Conservation (phyloP, 331 rosid genomes). For the Quercus tomentella region DNA sequence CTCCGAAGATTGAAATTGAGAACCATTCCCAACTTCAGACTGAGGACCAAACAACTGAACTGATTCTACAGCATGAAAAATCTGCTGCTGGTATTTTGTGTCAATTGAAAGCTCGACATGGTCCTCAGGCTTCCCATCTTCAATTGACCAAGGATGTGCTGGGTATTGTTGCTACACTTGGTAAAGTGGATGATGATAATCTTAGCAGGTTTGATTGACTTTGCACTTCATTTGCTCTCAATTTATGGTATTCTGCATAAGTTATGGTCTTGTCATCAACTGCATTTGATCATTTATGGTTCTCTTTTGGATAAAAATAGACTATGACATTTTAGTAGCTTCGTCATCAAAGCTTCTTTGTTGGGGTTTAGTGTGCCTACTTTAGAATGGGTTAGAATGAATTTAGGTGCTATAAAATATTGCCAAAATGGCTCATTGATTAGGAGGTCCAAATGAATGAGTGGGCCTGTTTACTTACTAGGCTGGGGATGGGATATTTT, state of each 20-base stretch:
- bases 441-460: background rate
- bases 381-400: too few relatives aligned
- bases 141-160: constrained; percentile 56
- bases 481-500: background rate
- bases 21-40: constrained; percentile 22
- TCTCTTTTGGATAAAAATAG: background rate
- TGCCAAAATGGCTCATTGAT: background rate
- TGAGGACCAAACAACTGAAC: constrained; percentile 48
- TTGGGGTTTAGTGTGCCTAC: too few relatives aligned
- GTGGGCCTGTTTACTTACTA: background rate
- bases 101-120: constrained; percentile 55
- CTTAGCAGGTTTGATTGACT: constrained; percentile 58
- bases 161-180: constrained; percentile 81
- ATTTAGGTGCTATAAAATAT: background rate
- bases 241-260: background rate
- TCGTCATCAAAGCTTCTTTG: background rate
- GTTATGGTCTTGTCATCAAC: background rate
- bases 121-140: constrained; percentile 49
- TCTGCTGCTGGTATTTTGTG: constrained; percentile 82
- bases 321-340: background rate
- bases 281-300: background rate
- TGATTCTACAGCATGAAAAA: constrained; percentile 55
- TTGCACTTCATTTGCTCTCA: background rate
- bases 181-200: constrained; percentile 61
- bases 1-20: constrained; percentile 24